Conservation (phyloP, 768 basidiomycete genomes). For the Psilocybe sp. region DNA sequence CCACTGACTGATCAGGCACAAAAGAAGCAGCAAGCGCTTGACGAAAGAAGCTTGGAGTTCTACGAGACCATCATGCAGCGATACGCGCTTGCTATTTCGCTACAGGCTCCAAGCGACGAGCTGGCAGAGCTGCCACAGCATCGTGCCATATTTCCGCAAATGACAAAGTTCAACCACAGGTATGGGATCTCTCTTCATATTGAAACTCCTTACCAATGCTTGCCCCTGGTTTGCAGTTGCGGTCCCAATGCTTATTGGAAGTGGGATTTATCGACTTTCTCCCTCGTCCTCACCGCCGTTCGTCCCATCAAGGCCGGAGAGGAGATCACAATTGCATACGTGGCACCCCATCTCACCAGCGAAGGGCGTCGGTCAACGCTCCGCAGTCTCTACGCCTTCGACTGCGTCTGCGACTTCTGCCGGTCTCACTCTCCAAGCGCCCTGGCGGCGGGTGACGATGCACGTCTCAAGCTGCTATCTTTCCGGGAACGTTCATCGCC, state of each 20-base stretch:
- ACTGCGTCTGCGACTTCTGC: constrained; percentile 30
- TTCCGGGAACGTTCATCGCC: constrained; percentile 24
- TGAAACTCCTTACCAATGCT: background rate
- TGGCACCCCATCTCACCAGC: constrained; percentile 20
- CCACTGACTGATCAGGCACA: constrained; percentile 10
- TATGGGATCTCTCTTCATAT: constrained; percentile 4
- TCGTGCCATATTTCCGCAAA: constrained; percentile 32
- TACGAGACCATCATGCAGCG: constrained; percentile 27
- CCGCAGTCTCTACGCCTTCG: constrained; percentile 24
- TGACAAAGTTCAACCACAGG: constrained; percentile 41
- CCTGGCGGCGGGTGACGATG: constrained; percentile 23
- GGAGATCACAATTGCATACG: constrained; percentile 38
- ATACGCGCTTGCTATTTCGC: constrained; percentile 30
- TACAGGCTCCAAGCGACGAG: constrained; percentile 21
- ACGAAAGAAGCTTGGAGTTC: constrained; percentile 5
- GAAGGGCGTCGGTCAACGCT: constrained; percentile 20
- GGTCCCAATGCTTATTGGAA: constrained; percentile 35
- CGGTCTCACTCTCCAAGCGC: constrained; percentile 8
- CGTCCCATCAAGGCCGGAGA: constrained; percentile 30
- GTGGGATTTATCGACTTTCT: constrained; percentile 32
- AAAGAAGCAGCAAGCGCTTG: constrained; percentile 5
- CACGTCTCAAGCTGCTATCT: constrained; percentile 22
- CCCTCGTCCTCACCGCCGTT: constrained; percentile 30
- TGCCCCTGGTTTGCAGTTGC: constrained; percentile 23
- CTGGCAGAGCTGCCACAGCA: constrained; percentile 26